Base-by-base conservation (phyloP, 192 early-diverging fungal species). In the Coemansia sp. region DNA sequence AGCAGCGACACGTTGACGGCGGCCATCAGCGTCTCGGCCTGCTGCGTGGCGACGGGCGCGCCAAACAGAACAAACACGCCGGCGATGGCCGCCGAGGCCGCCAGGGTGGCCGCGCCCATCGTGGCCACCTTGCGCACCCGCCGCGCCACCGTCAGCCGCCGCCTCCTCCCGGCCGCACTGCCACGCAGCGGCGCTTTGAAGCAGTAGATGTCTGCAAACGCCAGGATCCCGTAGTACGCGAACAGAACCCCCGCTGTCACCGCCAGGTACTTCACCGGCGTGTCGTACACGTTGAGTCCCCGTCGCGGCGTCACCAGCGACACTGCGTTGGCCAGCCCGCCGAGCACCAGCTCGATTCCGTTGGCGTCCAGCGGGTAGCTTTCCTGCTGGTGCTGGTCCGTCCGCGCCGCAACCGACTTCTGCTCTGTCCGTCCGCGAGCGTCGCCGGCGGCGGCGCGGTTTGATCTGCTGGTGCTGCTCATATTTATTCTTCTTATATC, bases 321-420 rank as follows among this genome's bases (percentile, higher is more conserved):
- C 32, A 75, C 48, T 5, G 76, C 58, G 64, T 67, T 75, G 67
- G 67, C 72, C 48, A 77, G 46, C 1, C 76, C 81, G 45, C 72
- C 76, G 0, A 83, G 72, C 56, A 74, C 74, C 44, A 83, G 75
- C 61, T 78, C 69, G 32, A 72, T 68, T 37, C 72, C 72, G 58
- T 83, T 83, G 38, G 72, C 63, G 48, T 74, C 76, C 13, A 78
- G 44, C 32, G 81, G 81, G 38, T 83, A 83, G 63, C 55, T 75
- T 78, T 65, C 69, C 68, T 14, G 69, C 46, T 7, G 68, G 68
- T 48, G 49, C 17, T 7, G 20, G 12, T 7, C 17, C 22, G 19
- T 10, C 60, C 25, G 50, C 16, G 10, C 1, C 13, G 44, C 44
- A 12, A 45, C 13, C 0, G 44, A 1, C 7, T 45, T 45, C 12